phyloP scores from a whole-genome alignment of 352 stramenopile genomes.

The Phytopythium aichiense region DNA sequence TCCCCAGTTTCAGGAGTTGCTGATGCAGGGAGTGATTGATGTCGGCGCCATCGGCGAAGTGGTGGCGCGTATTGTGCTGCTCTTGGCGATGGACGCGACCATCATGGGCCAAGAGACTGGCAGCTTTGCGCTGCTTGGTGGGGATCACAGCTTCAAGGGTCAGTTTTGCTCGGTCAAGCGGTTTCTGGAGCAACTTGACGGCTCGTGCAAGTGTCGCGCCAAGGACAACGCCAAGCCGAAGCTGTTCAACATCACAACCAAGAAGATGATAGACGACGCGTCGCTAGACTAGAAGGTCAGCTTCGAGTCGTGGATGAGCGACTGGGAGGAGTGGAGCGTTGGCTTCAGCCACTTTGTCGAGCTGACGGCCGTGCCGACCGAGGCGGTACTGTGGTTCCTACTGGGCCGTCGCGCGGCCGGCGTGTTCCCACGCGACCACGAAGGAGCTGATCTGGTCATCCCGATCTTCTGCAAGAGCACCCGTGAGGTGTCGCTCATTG shows the following conservation, averaged over 20 bases:
- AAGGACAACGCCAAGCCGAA: too few relatives aligned
- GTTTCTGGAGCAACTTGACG: too few relatives aligned
- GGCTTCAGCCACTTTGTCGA: slow-evolving; percentile 31
- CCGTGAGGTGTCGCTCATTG: neutral
- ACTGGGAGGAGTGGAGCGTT: slow-evolving; percentile 17
- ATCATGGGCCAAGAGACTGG: neutral
- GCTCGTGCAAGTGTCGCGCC: too few relatives aligned
- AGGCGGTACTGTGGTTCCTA: slow-evolving; percentile 23
- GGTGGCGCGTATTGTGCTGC: neutral
- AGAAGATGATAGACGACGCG: too few relatives aligned
- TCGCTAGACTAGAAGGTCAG: too few relatives aligned
- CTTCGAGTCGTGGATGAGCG: too few relatives aligned
- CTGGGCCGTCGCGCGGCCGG: slow-evolving; percentile 20
- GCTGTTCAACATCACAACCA: too few relatives aligned
- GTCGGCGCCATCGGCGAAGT: slow-evolving; percentile 7
- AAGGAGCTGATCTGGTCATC: slow-evolving; percentile 8
- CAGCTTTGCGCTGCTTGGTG: too few relatives aligned
- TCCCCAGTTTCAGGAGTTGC: slow-evolving; percentile 5
- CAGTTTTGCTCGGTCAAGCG: too few relatives aligned
- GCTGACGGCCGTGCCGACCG: slow-evolving; percentile 8
- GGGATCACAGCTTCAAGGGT: too few relatives aligned
- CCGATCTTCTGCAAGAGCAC: slow-evolving; percentile 1
- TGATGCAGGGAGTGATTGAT: slow-evolving; percentile 5
- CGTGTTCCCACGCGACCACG: slow-evolving; percentile 12
- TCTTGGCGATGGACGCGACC: slow-evolving; percentile 9